Evolutionary conservation across 176 grass and related monocot species (phyloP).

Genomic region (Carex myosuroides): DNA sequence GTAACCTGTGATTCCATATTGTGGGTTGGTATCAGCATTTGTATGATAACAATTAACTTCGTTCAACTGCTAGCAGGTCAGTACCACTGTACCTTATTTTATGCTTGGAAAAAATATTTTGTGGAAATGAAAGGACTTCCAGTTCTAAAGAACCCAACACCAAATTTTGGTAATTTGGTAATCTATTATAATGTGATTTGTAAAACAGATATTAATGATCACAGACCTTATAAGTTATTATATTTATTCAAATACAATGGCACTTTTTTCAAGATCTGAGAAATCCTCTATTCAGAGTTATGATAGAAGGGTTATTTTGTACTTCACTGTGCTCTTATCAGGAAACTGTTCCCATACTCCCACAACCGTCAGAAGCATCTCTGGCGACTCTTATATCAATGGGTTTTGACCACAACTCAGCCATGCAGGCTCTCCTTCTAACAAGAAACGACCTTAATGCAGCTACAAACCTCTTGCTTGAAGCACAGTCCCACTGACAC

Average conservation of each 20-base stretch:
- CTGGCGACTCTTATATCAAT: constrained; percentile 59
- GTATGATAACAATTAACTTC: not conserved
- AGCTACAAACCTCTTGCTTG: constrained; percentile 77
- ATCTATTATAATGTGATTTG: not conserved
- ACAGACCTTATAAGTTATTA: not conserved
- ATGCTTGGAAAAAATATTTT: not conserved
- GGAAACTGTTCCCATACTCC: constrained; percentile 24
- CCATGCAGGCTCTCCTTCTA: constrained; percentile 53
- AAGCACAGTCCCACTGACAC: constrained; percentile 44
- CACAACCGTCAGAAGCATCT: constrained; percentile 41
- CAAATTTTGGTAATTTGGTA: not conserved
- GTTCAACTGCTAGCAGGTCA: not conserved
- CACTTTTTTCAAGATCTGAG: not conserved
- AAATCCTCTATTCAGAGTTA: not conserved
- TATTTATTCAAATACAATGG: not conserved
- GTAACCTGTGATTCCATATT: not conserved
- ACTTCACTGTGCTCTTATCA: not conserved
- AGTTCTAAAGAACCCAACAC: not conserved
- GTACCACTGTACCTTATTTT: not conserved
- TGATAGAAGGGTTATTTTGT: not conserved
- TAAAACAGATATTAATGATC: not conserved
- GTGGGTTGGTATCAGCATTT: not conserved
- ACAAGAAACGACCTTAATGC: constrained; percentile 66
- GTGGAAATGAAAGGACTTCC: not conserved
- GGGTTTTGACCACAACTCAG: constrained; percentile 74